Conservation (phyloP, 345 rosid genomes). For the Mercurialis annua region DNA sequence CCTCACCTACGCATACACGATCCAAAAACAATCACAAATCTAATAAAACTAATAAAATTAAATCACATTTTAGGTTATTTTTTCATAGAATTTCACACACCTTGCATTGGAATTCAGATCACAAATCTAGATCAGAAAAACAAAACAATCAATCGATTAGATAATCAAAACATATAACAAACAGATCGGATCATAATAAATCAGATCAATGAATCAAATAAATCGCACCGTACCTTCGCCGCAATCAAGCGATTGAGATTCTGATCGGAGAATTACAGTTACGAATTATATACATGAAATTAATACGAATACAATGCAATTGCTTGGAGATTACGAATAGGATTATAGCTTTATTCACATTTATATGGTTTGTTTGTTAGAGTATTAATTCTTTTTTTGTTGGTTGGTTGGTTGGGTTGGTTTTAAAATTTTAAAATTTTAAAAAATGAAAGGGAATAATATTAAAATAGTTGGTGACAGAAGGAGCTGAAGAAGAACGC, state of each 20-base stretch:
- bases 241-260: too few relatives aligned
- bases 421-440: background rate
- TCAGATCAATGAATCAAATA: conserved; percentile 13
- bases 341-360: too few relatives aligned
- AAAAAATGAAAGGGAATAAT: background rate
- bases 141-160: conserved; percentile 17
- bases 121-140: conserved; percentile 28
- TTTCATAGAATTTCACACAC: background rate
- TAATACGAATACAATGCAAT: background rate
- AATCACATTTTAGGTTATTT: conserved; percentile 3
- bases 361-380: background rate
- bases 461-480: background rate
- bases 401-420: too few relatives aligned
- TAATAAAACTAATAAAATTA: conserved; percentile 6
- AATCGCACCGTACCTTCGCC: too few relatives aligned
- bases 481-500: conserved; percentile 4
- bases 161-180: background rate
- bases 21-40: conserved; percentile 8
- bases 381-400: background rate
- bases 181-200: conserved; percentile 27
- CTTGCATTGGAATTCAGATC: conserved; percentile 12
- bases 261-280: too few relatives aligned
- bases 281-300: too few relatives aligned
- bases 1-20: conserved; percentile 38
- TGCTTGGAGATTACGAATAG: conserved; percentile 12